Evolutionary conservation across 805 yeast genomes (phyloP).

Genomic region (Teunomyces stri): DNA sequence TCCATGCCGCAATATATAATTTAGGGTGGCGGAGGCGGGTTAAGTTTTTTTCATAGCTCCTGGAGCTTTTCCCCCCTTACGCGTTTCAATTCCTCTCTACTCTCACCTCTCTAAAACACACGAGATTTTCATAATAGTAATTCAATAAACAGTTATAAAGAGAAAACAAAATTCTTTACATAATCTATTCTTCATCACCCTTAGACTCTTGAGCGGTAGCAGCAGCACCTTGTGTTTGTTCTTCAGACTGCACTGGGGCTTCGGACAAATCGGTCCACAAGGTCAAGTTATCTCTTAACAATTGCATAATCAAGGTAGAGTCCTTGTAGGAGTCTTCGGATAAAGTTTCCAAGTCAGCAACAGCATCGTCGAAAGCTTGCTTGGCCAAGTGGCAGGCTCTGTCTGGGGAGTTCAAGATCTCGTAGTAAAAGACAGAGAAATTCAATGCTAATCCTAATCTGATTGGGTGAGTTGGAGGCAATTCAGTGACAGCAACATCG

Average conservation of each 20-base stretch:
- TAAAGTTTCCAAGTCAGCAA: conserved; percentile 95
- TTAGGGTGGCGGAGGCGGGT: background rate
- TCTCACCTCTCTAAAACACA: background rate
- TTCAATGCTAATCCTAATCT: conserved; percentile 96
- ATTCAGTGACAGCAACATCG: conserved; percentile 93
- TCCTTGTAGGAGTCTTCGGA: conserved; percentile 98
- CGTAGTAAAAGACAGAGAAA: conserved; percentile 97
- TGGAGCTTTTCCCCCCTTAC: background rate
- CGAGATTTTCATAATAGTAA: conserved; percentile 1
- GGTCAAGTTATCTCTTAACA: conserved; percentile 96
- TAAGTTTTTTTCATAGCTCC: too few species aligned
- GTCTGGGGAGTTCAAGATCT: conserved; percentile 96
- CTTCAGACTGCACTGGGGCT: conserved; percentile 49
- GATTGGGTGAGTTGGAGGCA: conserved; percentile 98
- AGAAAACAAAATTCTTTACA: conserved; percentile 5
- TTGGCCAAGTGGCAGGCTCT: conserved; percentile 98
- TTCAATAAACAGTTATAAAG: conserved; percentile 2
- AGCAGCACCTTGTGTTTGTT: conserved; percentile 16
- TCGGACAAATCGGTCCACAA: conserved; percentile 97
- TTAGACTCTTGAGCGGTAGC: conserved; percentile 12
- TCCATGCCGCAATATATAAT: background rate
- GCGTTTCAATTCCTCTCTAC: background rate
- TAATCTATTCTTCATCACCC: conserved; percentile 27
- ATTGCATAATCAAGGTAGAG: conserved; percentile 97
- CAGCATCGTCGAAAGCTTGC: conserved; percentile 98